phyloP scores from a whole-genome alignment of 139 green algal genomes.

The Chlamydomonas sp. region DNA sequence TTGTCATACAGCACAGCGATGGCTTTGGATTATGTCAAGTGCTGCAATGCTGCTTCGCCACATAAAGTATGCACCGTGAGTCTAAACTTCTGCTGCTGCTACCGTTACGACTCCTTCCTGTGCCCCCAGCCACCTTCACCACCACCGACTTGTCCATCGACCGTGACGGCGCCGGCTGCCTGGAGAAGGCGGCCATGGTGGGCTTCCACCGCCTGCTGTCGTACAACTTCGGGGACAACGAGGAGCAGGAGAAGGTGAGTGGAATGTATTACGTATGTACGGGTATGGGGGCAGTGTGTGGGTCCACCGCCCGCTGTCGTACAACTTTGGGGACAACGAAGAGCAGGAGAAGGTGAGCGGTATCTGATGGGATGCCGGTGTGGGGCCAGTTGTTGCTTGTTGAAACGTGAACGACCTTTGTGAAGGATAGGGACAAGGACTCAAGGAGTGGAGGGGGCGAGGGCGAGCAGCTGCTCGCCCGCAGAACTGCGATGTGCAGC shows the following conservation, averaged over 20 bases:
- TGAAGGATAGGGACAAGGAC: no score
- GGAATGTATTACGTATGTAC: neutral
- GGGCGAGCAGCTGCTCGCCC: no score
- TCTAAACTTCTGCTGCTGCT: no score
- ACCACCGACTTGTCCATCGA: conserved; percentile 14
- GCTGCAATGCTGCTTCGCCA: no score
- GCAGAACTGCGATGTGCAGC: no score
- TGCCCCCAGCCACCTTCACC: conserved; percentile 8
- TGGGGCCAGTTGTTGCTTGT: neutral
- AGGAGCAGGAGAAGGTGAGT: conserved; percentile 11
- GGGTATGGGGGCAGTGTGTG: neutral
- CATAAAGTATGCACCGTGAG: no score
- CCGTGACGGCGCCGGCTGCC: conserved; percentile 1
- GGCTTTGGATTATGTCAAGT: no score
- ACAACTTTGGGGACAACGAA: conserved; percentile 38
- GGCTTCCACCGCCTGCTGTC: conserved; percentile 19
- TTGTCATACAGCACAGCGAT: no score
- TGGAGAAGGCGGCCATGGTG: conserved; percentile 12
- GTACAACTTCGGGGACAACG: neutral
- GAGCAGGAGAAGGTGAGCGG: conserved; percentile 5
- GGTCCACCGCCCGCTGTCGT: conserved; percentile 9
- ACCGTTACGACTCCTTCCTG: neutral
- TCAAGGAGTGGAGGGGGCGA: no score
- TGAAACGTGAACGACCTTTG: no score
- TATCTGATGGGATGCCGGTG: neutral